Base-by-base conservation (phyloP, 148 eudicot species). In the Camellia lanceoleosa region DNA sequence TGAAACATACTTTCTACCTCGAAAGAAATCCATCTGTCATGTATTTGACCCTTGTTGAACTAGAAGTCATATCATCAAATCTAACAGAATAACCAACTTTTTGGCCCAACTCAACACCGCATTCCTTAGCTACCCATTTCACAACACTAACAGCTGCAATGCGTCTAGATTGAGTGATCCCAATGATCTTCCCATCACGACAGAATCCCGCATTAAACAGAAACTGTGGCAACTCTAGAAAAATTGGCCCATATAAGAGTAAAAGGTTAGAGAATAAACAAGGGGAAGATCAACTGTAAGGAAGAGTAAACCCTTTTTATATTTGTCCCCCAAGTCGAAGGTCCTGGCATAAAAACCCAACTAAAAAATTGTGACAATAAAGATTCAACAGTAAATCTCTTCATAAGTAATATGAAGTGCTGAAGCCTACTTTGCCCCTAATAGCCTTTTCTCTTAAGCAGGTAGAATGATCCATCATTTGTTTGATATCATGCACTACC, bases 101-200 rank as follows among this genome's bases (percentile, higher is more conserved):
- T 75, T 94, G 91, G 75, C 99, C 98, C 75, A 94, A 66, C 68
- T 88, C 73, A 81, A 88, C 94, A 72, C 93, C 92, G 85, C 94
- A 92, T 85, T 97, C 99, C 89, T 94, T 94, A 70, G 99, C 93
- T 63, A 97, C 99, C 82, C 99, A 78, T 88, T 94, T 89, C 30
- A 98, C 99, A 87, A 97, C 99, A 64, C 92, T 91, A 18, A 91
- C 86, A 74, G 98, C 98, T 10, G 98, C 98, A 86, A 97, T 97
- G 79, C 99, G 98, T 83, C 99, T 88, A 51, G 99, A 98, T 83
- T 97, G 99, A 82, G 99, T 97, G 67, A 97, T 82, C 79, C 99
- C 99, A 76, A 97, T 85, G 72, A 87, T 71, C 65, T 89, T 93
- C 43, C 91, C 94, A 76, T 92, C 86, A 62, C 84, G 91, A 71